Conservation (phyloP, 2,329 filamentous ascomycete genomes). For the Fusarium ramigenum region DNA sequence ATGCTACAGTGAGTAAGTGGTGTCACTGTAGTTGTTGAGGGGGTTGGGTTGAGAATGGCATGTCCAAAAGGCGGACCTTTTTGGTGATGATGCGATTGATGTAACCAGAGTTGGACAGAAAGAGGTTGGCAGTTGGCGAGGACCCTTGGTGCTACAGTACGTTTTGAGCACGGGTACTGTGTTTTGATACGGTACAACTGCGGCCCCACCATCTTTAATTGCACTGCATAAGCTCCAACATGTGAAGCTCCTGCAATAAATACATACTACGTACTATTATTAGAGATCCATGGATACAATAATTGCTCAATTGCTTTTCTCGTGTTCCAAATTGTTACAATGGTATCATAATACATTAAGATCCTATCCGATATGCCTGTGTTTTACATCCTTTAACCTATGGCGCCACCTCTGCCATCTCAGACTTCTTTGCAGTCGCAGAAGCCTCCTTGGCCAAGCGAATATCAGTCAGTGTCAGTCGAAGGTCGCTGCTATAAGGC, state of each 20-base stretch:
- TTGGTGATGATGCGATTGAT: slow-evolving; percentile 25
- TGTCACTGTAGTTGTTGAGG: slow-evolving; percentile 29
- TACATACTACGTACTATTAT: not conserved
- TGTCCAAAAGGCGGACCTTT: slow-evolving; percentile 31
- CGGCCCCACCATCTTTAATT: slow-evolving; percentile 22
- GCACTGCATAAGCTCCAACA: not conserved
- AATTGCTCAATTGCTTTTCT: not conserved
- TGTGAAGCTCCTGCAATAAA: not conserved
- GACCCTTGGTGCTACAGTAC: slow-evolving; percentile 14
- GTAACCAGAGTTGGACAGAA: slow-evolving; percentile 14
- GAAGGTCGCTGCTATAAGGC: slow-evolving; percentile 75
- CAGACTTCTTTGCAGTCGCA: slow-evolving; percentile 45
- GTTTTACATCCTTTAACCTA: not conserved
- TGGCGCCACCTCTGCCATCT: slow-evolving; percentile 45
- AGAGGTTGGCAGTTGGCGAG: slow-evolving; percentile 29
- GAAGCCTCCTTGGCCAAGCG: slow-evolving; percentile 75
- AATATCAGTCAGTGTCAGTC: slow-evolving; percentile 76
- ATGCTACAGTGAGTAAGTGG: slow-evolving; percentile 12
- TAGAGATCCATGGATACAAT: not conserved
- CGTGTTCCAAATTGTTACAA: slow-evolving; percentile 25
- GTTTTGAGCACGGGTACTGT: not conserved
- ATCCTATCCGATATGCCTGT: slow-evolving; percentile 24
- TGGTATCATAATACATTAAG: slow-evolving; percentile 45
- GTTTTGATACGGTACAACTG: not conserved
- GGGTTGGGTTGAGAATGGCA: slow-evolving; percentile 36